Evolutionary conservation across 257 asterid species (phyloP), one percentile per base, ranked within the genome.

Genomic region (Nemophila menziesii): DNA sequence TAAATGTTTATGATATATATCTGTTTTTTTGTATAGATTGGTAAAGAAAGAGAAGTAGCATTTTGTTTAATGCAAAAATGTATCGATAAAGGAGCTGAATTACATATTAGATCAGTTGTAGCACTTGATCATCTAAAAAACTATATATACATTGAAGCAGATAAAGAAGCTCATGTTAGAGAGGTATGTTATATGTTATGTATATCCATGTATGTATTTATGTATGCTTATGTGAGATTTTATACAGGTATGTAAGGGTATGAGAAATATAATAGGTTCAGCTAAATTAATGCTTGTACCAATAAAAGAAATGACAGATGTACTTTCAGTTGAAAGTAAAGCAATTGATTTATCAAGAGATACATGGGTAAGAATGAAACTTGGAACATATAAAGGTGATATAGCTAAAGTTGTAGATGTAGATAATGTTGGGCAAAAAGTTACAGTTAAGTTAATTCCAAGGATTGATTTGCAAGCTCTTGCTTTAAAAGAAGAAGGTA

Each of bases 231-330:
- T n/a, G n/a, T n/a, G n/a, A n/a, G n/a, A n/a, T n/a, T n/a, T n/a
- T n/a, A 21, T 48, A 43, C 65, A 90, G 98, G 98, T 86, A 40
- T 63, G 79, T 47, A 84, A 78, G 75, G 96, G 94, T 26, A 72
- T 90, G 94, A 95, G 94, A 1, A 90, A 71, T 52, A 81, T 90
- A 55, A n/a, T n/a, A n/a, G 84, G 68, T 67, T 51, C 80, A 2
- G 47, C 67, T 43, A 90, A 74, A 58, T 52, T 80, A 58, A 76
- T 72, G 83, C 94, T 78, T 5, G 96, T 90, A 42, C 98, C 98
- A 11, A 90, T 90, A 64, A 84, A 81, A 75, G 98, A 90, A 79
- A 90, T 90, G 98, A 81, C 98, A 5, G 96, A 84, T 67, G 98
- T 90, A 58, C 92, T 90, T 57, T 81, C 96, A 1, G 96, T 90